Base-by-base conservation (phyloP, 1,139 yeast genomes). In the Candida sanyaensis region DNA sequence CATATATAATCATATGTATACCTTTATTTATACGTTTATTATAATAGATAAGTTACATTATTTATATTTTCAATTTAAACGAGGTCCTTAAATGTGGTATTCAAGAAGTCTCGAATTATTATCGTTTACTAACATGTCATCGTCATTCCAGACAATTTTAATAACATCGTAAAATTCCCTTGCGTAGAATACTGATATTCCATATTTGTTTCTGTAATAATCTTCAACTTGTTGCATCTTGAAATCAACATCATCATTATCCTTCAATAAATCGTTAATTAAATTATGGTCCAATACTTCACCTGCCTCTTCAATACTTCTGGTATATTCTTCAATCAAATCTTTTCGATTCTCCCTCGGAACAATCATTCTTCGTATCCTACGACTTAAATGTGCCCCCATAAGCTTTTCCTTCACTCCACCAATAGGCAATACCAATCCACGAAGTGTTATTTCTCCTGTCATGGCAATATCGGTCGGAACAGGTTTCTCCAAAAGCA, bases 381-480 rank as follows among this genome's bases (percentile, higher is more conserved):
- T 48, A 21, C 78, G 76, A 40, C 86, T 83, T 56, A 88, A 73
- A 58, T 88, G 92, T 0, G 96, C 96, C 1, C 96, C 96, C 43
- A 88, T 73, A 43, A 90, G 69, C 65, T 90, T 90, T 63, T 90
- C 97, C 50, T 87, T 83, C 31, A 91, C 78, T 1, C 97, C 97
- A 5, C 97, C 97, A 56, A 91, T 91, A 4, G 96, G 96, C 45
- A 91, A 72, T 0, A 91, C 88, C 58, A 87, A 80, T 2, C 97
- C 97, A 33, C 96, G 75, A 24, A 91, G 74, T 0, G 97, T 89
- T 55, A 91, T 85, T 62, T 91, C 97, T 4, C 97, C 97, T 0
- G 97, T 91, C 96, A 91, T 88, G 49, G 97, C 97, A 49, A 89
- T 70, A 47, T 80, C 76, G 11, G 79, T 66, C 6, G 88, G 84